Base-by-base conservation (phyloP, 2,329 filamentous ascomycete genomes). In the Colletotrichum spinosum region DNA sequence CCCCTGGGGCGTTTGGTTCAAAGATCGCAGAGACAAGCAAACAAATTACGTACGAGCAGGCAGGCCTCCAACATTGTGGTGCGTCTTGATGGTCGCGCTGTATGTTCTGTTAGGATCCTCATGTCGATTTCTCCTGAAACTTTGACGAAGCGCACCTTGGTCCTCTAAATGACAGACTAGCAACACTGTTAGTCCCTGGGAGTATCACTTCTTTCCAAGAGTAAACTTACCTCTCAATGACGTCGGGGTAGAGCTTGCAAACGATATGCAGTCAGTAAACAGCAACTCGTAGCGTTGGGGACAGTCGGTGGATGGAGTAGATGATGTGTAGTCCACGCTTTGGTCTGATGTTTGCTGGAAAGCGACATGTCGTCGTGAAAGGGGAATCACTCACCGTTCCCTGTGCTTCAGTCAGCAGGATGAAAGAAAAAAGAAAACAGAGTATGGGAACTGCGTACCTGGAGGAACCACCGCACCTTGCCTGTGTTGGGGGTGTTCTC, bases 401-500 rank as follows among this genome's bases (percentile, higher is more conserved):
- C 39, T 25, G 4, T 5, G 25, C 25, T 25, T 4, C 25, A 25
- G 25, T 25, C 25, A 25, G 25, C 25, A 5, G 25, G 25, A 25
- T 25, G 25, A 25, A 25, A 25, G 4, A 25, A 4, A 25, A 4
- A 25, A 25, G 2, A 5, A 25, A 5, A 25, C 25, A 25, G 4
- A 25, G 25, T 25, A 5, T 25, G 25, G 25, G 25, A 25, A 4
- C 4, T 25, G 4, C 25, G 25, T 25, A 25, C 25, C 25, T 64
- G 94, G 9, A 97, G 84, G 74, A 97, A 92, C 85, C 88, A 97
- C 72, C 93, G 88, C 44, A 97, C 91, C 72, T 91, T 89, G 39
- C 92, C 92, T n/a, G 88, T 89, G 58, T 85, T 83, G 2, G 84
- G 78, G 0, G 90, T 90, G 73, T 90, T 83, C 68, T 88, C 86